These are phyloP conservation scores for Lotus japonicus DNA, from an alignment of 306 rosid genomes.

Conservation along the genomic window DNA sequence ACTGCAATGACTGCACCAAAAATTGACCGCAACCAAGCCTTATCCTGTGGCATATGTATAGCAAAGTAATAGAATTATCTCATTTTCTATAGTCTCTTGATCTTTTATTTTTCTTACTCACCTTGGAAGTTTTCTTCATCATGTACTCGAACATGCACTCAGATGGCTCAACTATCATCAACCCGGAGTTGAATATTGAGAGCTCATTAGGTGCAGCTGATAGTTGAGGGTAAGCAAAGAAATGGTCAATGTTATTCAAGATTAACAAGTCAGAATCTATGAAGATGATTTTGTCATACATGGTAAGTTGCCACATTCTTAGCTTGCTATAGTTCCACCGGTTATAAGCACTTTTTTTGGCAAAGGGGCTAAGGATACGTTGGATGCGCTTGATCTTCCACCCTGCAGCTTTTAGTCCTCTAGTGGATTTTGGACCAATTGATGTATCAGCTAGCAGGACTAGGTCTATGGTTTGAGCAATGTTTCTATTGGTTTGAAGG, in stretches of 20 bases:
- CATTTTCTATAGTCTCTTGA: too few relatives aligned
- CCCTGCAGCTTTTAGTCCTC: slow-evolving; percentile 51
- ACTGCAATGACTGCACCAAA: too few relatives aligned
- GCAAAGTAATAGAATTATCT: too few relatives aligned
- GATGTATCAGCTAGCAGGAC: slow-evolving; percentile 66
- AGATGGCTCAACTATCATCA: slow-evolving; percentile 79
- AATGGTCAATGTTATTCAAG: slow-evolving; percentile 32
- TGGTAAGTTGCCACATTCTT: slow-evolving; percentile 53
- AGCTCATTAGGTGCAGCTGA: slow-evolving; percentile 53
- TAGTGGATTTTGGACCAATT: slow-evolving; percentile 31
- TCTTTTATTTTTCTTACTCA: not conserved
- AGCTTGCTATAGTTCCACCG: slow-evolving; percentile 90
- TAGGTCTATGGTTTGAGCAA: slow-evolving; percentile 33
- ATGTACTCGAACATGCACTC: slow-evolving; percentile 53
- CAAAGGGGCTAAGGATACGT: slow-evolving; percentile 55
- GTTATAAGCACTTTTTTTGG: slow-evolving; percentile 51
- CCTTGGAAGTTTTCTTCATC: slow-evolving; percentile 27
- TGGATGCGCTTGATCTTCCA: slow-evolving; percentile 49
- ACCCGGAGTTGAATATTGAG: slow-evolving; percentile 59
- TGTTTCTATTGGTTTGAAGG: not conserved
- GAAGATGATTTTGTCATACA: slow-evolving; percentile 60
- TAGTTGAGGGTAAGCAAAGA: slow-evolving; percentile 45
- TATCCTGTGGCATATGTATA: too few relatives aligned
- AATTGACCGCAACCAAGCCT: too few relatives aligned
- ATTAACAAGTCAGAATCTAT: slow-evolving; percentile 63